phyloP scores from a whole-genome alignment of 2,329 filamentous ascomycete genomes.

The Apiospora phragmitis region DNA sequence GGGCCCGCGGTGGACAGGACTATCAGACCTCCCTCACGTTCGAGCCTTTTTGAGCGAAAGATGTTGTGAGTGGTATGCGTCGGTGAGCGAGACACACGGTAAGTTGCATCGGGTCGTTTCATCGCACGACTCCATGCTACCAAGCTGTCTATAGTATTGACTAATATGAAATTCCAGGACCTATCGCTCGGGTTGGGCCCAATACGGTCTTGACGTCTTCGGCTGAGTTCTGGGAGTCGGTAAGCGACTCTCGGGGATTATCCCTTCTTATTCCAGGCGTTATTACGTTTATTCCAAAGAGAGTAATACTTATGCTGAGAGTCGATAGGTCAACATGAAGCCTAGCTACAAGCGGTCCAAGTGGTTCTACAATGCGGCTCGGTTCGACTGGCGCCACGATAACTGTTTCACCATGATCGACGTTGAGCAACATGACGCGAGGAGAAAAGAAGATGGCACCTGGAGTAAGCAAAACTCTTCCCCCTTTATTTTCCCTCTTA shows the following conservation, averaged over 20 bases:
- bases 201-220: conserved; percentile 13
- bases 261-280: too few species aligned
- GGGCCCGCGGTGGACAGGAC: not conserved
- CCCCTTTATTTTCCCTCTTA: not conserved
- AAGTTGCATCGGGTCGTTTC: not conserved
- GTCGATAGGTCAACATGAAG: conserved; percentile 13
- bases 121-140: too few species aligned
- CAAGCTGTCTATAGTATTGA: not conserved
- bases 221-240: conserved; percentile 11
- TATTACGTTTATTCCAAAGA: too few species aligned
- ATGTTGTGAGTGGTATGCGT: not conserved
- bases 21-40: not conserved
- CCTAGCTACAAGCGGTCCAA: conserved; percentile 12
- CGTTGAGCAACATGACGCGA: conserved; percentile 13
- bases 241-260: too few species aligned
- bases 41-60: not conserved
- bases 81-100: not conserved
- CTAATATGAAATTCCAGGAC: not conserved
- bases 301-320: too few species aligned
- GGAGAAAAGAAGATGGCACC: conserved; percentile 10
- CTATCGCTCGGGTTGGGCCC: conserved; percentile 11
- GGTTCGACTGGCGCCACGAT: conserved; percentile 10
- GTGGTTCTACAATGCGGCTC: conserved; percentile 12
- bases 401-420: conserved; percentile 11
- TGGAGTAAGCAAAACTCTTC: not conserved